phyloP scores from a whole-genome alignment of 2,329 filamentous ascomycete genomes.

The Hymenoscyphus occultus region DNA sequence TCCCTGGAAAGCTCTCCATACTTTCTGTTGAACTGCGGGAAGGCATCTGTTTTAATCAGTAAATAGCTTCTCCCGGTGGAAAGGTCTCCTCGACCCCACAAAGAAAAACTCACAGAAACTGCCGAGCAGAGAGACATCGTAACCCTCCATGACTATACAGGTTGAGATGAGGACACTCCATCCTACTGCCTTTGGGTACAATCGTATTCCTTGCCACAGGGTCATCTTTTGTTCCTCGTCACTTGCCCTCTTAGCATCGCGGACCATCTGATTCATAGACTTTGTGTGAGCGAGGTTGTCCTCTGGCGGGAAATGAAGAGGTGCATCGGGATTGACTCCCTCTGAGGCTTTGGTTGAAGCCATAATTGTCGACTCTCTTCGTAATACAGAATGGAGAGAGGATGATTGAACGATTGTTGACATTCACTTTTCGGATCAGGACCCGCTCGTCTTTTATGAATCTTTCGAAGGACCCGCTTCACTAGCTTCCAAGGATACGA shows the following conservation, averaged over 20 bases:
- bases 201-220: constrained; percentile 69
- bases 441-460: background rate
- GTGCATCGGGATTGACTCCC: constrained; percentile 10
- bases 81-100: constrained; percentile 14
- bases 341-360: background rate
- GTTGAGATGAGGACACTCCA: constrained; percentile 89
- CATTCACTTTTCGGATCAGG: background rate
- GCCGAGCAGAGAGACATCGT: constrained; percentile 56
- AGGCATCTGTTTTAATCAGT: constrained; percentile 19
- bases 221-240: constrained; percentile 68
- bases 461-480: background rate
- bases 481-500: background rate
- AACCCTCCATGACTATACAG: constrained; percentile 88
- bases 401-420: background rate
- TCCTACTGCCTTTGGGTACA: constrained; percentile 82
- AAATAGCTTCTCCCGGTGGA: background rate
- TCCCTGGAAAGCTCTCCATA: constrained; percentile 37
- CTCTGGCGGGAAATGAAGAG: constrained; percentile 27
- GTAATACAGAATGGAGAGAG: background rate
- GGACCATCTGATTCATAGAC: constrained; percentile 31
- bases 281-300: constrained; percentile 28
- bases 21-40: constrained; percentile 37
- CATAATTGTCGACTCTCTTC: background rate
- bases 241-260: constrained; percentile 49
- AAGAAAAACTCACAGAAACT: constrained; percentile 30